Evolutionary conservation across 2,329 filamentous ascomycete genomes (phyloP).

Genomic region (Talaromyces sp.): DNA sequence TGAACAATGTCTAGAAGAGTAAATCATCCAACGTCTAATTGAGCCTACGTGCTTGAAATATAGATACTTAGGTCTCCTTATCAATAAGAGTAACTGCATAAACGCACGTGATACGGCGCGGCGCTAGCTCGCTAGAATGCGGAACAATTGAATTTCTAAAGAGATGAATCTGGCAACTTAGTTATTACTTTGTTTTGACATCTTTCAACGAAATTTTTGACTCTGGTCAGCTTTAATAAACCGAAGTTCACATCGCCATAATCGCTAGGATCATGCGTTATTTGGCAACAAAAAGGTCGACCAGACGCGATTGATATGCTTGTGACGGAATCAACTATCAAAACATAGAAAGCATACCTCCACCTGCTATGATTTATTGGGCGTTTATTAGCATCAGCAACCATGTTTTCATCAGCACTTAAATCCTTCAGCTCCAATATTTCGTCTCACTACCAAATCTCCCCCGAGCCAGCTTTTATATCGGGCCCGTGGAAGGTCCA

Average conservation of each 20-base stretch:
- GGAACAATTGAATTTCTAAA: neutral
- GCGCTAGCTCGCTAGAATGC: conserved; percentile 2
- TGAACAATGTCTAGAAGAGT: too few relatives aligned
- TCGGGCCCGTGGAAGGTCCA: conserved; percentile 96
- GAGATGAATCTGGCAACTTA: neutral
- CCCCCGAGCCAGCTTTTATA: conserved; percentile 66
- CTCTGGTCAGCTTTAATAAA: too few relatives aligned
- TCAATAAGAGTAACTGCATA: neutral
- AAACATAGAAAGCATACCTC: neutral
- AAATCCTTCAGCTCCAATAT: conserved; percentile 96
- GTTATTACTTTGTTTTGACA: neutral
- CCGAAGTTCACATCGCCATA: too few relatives aligned
- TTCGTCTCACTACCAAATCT: conserved; percentile 80
- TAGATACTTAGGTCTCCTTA: neutral
- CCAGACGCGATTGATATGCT: conserved; percentile 3
- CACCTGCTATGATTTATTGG: conserved; percentile 1
- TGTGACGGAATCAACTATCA: neutral
- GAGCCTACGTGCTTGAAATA: neutral
- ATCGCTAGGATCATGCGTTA: neutral
- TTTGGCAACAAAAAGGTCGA: neutral
- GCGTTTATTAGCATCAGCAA: conserved; percentile 23
- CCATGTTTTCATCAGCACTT: conserved; percentile 87
- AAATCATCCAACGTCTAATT: neutral
- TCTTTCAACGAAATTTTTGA: neutral
- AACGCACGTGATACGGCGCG: conserved; percentile 4